Evolutionary conservation across 176 grass and related monocot genomes (phyloP), one percentile per base, ranked within the genome.

Genomic region (Paspalum vaginatum): DNA sequence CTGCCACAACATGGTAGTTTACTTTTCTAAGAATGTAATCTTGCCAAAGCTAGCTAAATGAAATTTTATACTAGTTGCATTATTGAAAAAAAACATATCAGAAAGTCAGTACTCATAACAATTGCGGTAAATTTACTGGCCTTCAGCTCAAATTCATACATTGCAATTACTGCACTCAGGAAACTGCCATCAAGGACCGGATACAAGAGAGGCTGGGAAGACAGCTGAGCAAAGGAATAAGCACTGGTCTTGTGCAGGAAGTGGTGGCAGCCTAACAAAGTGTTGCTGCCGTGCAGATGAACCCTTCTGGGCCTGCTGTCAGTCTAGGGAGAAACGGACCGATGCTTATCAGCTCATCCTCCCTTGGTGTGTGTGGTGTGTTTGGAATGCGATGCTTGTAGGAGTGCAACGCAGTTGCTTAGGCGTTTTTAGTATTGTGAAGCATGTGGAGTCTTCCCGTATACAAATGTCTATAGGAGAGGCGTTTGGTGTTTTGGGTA

Each of bases 141-240:
- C 26, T 49, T 18, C 2, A n/a, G 9, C 11, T 39, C 75, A 16
- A 45, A 56, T 26, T 65, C 12, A 88, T 67, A 8, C 63, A 12
- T 55, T 73, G 75, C 43, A 39, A 68, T 75, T 21, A 38, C 17
- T 68, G 0, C 69, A 42, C 32, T 15, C 81, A 99, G 96, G 90
- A 99, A 89, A 99, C 93, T n/a, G 96, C 93, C 32, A 95, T 99
- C 85, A 99, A 95, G 84, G 92, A 79, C 79, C 83, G 91, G 71
- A 99, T 99, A 86, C 93, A 95, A 78, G 96, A 93, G 81, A 93
- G 8, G 81, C 78, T 98, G 47, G 81, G 82, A 62, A 91, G 82
- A 24, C 92, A 95, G 79, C 16, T 65, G 4, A 83, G 87, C 86
- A 99, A 84, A 91, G 92, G 88, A 49, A 93, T 84, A 70, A 72